phyloP scores from a whole-genome alignment of 805 yeast species.

The Lachancea waltii region DNA sequence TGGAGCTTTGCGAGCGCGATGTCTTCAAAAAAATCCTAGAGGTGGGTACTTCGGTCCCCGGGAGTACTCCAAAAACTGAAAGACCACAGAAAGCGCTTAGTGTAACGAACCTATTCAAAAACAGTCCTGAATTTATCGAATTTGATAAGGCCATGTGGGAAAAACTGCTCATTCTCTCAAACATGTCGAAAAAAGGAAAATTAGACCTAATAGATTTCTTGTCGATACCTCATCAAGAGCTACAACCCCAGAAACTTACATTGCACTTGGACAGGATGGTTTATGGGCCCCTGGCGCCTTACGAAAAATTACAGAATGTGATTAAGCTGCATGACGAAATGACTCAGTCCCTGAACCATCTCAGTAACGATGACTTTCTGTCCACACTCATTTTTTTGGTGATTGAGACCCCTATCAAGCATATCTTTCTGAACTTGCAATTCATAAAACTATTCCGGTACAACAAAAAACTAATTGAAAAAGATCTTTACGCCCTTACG shows the following conservation, averaged over 20 bases:
- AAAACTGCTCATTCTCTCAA: constrained; percentile 19
- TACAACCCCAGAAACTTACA: constrained; percentile 13
- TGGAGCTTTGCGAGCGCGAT: constrained; percentile 29
- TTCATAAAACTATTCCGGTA: constrained; percentile 30
- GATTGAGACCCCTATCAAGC: constrained; percentile 20
- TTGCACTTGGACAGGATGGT: constrained; percentile 17
- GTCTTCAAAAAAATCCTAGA: constrained; percentile 25
- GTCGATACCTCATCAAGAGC: constrained; percentile 12
- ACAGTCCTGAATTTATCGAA: constrained; percentile 29
- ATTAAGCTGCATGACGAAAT: constrained; percentile 25
- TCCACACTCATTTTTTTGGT: constrained; percentile 28
- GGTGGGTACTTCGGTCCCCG: constrained; percentile 30
- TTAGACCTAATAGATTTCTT: constrained; percentile 23
- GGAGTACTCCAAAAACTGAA: neutral
- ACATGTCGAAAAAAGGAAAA: constrained; percentile 17
- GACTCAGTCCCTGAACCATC: constrained; percentile 18
- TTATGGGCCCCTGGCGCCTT: constrained; percentile 25
- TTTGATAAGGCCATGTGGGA: constrained; percentile 22
- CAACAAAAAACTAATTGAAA: constrained; percentile 28
- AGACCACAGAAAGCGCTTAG: constrained; percentile 16
- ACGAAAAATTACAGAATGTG: constrained; percentile 24
- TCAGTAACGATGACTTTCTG: constrained; percentile 30
- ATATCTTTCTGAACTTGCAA: constrained; percentile 25
- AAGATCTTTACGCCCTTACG: constrained; percentile 30
- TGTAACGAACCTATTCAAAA: constrained; percentile 24